Base-by-base conservation (phyloP, 73 alveolate genomes). In the Paraurostyla sp. region DNA sequence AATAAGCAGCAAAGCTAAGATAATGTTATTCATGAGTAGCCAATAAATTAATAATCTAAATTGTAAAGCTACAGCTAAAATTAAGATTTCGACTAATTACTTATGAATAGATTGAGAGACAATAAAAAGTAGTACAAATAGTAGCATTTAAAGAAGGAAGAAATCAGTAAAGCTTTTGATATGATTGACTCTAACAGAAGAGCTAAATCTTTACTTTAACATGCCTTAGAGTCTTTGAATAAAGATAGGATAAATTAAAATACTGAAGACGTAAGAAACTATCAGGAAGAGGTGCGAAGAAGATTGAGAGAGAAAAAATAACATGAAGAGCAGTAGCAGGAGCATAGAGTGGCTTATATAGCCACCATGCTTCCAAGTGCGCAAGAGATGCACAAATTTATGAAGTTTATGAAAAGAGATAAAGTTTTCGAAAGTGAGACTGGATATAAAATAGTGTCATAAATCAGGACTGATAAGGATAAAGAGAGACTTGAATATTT, bases 321-420 rank as follows among this genome's bases (percentile, higher is more conserved):
- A 32, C 22, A 52, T 1, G 63, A 50, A 7, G 89, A 78, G 59
- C 7, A 35, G 6, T 20, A 78, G 32, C 7, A 32, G 42, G 89
- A 78, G 46, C 63, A n/a, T 23, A 78, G 50, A 22, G 78, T 54
- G 11, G 60, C 63, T 9, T 78, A 52, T 27, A 78, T 78, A 25
- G 63, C 89, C 9, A 18, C 89, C 3, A 78, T 78, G 89, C 89
- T 78, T 0, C 89, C 89, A 6, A 51, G 80, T n/a, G 89, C 89
- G 2, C 50, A 51, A 9, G 89, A 78, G 7, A 78, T 78, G 89
- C 89, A 78, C 43, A 78, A 54, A 54, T 78, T 78, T 38, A 49
- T 54, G 4, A 78, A 78, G n/a, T 0, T 51, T 51, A 78, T 78
- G 89, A 78, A 50, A 32, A 78, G 30, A 51, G 89, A 78, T 78